Base-by-base conservation (phyloP, 1,284 basidiomycete species). In the Leccinum fallax region DNA sequence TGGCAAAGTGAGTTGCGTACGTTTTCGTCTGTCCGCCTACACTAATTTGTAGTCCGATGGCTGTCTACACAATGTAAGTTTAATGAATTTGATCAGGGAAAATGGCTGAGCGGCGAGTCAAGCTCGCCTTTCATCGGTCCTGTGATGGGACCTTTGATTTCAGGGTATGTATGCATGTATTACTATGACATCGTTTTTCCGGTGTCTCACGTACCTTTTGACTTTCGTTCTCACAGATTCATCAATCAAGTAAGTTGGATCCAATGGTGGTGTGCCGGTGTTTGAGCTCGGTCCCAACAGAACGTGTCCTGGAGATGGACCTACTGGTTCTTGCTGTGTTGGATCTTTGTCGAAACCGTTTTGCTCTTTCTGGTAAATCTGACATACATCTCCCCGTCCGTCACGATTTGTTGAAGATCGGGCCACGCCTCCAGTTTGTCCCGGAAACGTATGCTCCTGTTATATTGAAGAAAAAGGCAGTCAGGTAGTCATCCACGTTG, bases 231-330 rank as follows among this genome's bases (percentile, higher is more conserved):
- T n/a, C 21, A 28, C 51, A 78, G 78, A 10, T 81, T 83, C 66
- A 77, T 83, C 59, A 80, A 78, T 56, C 77, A 87, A 63, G 78
- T 79, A 52, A 49, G 76, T 24, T 26, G 9, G 10, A 46, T 53
- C 48, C 26, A 21, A 48, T 8, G 11, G 11, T 48, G 46, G 19
- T 21, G 11, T 48, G 46, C 21, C 11, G 19, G 19, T 38, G 57
- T 59, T 34, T 54, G 30, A 62, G 36, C 36, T 19, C 10, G 11
- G 2, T 30, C 32, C 5, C 26, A 16, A 51, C 66, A 87, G 81
- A 80, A 90, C 66, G 67, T 84, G 0, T 66, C 83, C 60, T 95
- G 93, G 93, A 77, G 89, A 58, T 94, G 92, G 92, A 91, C 89
- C 0, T 94, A 88, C 73, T 84, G 87, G 61, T 75, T 89, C 28